These are phyloP conservation scores for Penicillium sp. DNA, from an alignment of 2,329 filamentous ascomycete species.

Conservation along the genomic window DNA sequence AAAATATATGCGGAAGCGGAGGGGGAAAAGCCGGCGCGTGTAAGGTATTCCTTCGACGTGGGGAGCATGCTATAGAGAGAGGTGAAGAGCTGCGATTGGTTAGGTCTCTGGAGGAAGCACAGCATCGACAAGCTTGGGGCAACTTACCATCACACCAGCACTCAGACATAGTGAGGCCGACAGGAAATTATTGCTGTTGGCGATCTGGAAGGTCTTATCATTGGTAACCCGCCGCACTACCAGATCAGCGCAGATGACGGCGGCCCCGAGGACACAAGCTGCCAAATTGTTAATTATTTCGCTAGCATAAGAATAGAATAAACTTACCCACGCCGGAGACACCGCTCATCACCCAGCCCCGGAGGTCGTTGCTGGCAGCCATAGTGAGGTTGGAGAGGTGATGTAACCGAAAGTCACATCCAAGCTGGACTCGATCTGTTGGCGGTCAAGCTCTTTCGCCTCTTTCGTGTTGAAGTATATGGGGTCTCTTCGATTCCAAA, in stretches of 20 bases:
- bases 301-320: not conserved
- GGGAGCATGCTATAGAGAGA: conserved; percentile 92
- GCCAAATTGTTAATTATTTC: conserved; percentile 1
- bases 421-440: not conserved
- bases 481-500: not conserved
- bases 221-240: conserved; percentile 71
- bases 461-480: not conserved
- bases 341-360: conserved; percentile 88
- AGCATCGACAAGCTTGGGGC: not conserved
- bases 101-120: not conserved
- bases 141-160: conserved; percentile 88
- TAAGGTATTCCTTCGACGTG: conserved; percentile 75
- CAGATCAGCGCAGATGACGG: conserved; percentile 83
- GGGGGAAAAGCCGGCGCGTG: conserved; percentile 65
- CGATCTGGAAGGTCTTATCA: conserved; percentile 76
- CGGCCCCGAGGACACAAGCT: conserved; percentile 68
- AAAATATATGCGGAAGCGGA: conserved; percentile 59
- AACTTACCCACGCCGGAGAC: conserved; percentile 72
- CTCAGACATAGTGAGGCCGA: conserved; percentile 87
- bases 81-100: conserved; percentile 71
- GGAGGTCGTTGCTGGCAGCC: conserved; percentile 69
- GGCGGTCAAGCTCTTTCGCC: not conserved
- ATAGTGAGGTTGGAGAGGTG: conserved; percentile 32
- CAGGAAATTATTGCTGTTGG: conserved; percentile 85
- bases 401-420: conserved; percentile 19